Evolutionary conservation across 176 grass and related monocot species (phyloP).

Genomic region (Carex scoparia): DNA sequence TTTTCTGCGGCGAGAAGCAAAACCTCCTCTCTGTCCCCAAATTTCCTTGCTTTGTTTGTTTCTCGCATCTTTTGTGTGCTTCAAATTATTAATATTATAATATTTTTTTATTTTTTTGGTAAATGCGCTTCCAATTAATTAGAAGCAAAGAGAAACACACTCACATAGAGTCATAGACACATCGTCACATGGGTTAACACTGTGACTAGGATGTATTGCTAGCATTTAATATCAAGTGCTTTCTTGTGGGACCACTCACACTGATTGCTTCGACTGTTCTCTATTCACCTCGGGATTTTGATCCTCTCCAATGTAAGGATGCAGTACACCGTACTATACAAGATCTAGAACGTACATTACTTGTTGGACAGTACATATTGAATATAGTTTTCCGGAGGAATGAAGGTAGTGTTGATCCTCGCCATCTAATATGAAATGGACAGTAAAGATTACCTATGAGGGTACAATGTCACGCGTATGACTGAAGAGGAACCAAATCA

Average conservation of each 20-base stretch:
- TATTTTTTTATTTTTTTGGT: not conserved
- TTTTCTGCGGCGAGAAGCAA: constrained; percentile 4
- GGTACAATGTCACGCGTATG: not conserved
- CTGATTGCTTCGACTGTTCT: not conserved
- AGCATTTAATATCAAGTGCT: not conserved
- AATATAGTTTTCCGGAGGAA: not conserved
- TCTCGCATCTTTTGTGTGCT: not conserved
- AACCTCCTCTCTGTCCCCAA: not conserved
- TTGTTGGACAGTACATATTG: not conserved
- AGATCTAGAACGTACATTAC: not conserved
- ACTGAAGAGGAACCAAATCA: not conserved
- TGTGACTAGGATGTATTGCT: constrained; percentile 3
- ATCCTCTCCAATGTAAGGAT: not conserved
- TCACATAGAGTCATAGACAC: too few species aligned
- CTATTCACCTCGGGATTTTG: too few species aligned
- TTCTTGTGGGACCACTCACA: not conserved
- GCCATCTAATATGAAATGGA: not conserved
- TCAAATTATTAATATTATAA: too few species aligned
- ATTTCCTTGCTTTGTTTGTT: not conserved
- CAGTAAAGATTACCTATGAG: not conserved
- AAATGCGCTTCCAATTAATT: not conserved
- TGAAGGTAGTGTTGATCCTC: not conserved
- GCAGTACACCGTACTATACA: not conserved
- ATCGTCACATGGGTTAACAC: not conserved
- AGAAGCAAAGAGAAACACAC: not conserved